These are phyloP conservation scores for Paramyrothecium sp. DNA, from an alignment of 2,329 filamentous ascomycete species.

Conservation along the genomic window DNA sequence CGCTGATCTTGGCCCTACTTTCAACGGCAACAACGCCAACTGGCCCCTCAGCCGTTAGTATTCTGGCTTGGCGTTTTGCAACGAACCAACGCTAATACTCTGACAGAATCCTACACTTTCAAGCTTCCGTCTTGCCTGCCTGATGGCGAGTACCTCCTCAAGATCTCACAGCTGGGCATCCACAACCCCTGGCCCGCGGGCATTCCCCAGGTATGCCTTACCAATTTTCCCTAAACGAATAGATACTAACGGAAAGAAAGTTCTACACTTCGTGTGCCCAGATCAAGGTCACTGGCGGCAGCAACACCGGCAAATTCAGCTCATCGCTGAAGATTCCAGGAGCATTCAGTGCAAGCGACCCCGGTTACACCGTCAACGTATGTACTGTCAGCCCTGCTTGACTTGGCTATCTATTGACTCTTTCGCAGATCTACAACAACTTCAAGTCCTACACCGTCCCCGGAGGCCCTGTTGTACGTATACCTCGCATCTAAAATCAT, in stretches of 20 bases:
- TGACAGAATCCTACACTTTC: constrained; percentile 26
- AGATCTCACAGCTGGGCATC: constrained; percentile 59
- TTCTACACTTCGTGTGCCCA: constrained; percentile 36
- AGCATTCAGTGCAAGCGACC: constrained; percentile 38
- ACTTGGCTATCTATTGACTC: not conserved
- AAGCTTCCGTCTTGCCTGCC: constrained; percentile 50
- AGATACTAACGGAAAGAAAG: constrained; percentile 16
- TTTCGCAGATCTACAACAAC: constrained; percentile 23
- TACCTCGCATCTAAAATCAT: not conserved
- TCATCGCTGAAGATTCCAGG: constrained; percentile 27
- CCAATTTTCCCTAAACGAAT: constrained; percentile 10
- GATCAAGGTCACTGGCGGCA: constrained; percentile 21
- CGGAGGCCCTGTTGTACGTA: constrained; percentile 14
- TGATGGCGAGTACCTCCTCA: constrained; percentile 56
- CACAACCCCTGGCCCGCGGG: constrained; percentile 49
- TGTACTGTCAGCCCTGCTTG: constrained; percentile 8
- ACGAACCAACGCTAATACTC: constrained; percentile 2
- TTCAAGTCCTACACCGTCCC: constrained; percentile 32
- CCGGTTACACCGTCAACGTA: constrained; percentile 44
- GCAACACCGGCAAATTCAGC: constrained; percentile 16
- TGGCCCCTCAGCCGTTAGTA: constrained; percentile 28
- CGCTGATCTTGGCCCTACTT: constrained; percentile 33
- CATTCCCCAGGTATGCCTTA: constrained; percentile 31
- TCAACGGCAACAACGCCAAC: constrained; percentile 23
- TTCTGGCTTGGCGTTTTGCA: not conserved